Evolutionary conservation across 1,284 basidiomycete species (phyloP).

Genomic region (Phylloporus sp.): DNA sequence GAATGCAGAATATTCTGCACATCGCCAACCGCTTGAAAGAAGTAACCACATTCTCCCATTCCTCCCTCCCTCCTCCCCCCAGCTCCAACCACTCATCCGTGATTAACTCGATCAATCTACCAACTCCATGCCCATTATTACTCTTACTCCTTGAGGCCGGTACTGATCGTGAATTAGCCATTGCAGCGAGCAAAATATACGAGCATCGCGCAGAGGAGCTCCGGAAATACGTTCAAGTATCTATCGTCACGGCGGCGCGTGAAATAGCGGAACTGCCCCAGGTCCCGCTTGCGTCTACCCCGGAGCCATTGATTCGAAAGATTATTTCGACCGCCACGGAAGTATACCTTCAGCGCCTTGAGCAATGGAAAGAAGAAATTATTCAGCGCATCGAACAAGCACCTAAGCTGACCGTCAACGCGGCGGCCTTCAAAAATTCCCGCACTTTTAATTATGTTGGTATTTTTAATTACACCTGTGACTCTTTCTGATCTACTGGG

Average conservation of each 20-base stretch:
- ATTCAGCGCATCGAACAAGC: slow-evolving; percentile 1
- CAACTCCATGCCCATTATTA: neutral
- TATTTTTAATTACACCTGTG: neutral
- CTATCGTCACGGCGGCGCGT: neutral
- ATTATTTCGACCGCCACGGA: neutral
- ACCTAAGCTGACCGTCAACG: rapidly evolving
- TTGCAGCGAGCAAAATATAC: neutral
- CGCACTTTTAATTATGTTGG: slow-evolving; percentile 21
- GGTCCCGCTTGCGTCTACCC: rapidly evolving
- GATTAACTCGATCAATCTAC: slow-evolving; percentile 10
- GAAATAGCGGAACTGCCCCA: neutral
- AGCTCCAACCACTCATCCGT: too few species aligned
- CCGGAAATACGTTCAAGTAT: neutral
- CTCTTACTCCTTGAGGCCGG: slow-evolving; percentile 14
- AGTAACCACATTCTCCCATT: rapidly evolving
- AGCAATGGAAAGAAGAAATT: slow-evolving; percentile 17
- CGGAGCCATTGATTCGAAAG: neutral
- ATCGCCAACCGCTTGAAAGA: neutral
- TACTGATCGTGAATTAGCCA: neutral
- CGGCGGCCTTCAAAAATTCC: neutral
- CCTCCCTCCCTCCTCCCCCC: neutral
- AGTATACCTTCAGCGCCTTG: neutral
- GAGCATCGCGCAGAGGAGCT: neutral
- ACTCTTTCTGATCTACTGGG: rapidly evolving
- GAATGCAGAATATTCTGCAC: neutral